Evolutionary conservation across 2,329 filamentous ascomycete genomes (phyloP).

Genomic region (Colletotrichum eremochloae): DNA sequence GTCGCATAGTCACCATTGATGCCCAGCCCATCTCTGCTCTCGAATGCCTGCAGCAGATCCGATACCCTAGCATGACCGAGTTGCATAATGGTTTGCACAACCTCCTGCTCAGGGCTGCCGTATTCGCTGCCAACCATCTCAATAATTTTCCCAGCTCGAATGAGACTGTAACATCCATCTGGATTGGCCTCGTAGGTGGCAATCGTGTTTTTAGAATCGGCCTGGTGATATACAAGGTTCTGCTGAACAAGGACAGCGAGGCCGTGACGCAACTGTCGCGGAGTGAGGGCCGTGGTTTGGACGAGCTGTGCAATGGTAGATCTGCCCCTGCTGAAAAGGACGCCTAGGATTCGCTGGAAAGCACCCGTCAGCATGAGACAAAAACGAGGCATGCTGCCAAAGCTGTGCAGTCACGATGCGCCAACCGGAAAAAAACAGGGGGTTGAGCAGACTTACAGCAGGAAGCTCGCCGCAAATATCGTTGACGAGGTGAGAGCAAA

Average conservation of each 20-base stretch:
- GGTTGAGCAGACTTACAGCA: conserved; percentile 73
- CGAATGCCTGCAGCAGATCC: conserved; percentile 76
- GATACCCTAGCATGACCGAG: conserved; percentile 82
- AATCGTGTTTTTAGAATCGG: conserved; percentile 70
- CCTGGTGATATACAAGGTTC: conserved; percentile 83
- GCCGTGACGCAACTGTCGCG: conserved; percentile 83
- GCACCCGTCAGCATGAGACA: conserved; percentile 32
- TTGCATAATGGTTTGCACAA: conserved; percentile 81
- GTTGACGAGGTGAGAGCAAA: conserved; percentile 89
- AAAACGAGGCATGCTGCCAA: not conserved
- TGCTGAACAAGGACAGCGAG: conserved; percentile 90
- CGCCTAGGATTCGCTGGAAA: conserved; percentile 83
- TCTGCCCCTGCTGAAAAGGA: conserved; percentile 83
- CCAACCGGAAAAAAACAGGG: not conserved
- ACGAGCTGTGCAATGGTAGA: conserved; percentile 78
- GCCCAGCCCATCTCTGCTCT: conserved; percentile 28
- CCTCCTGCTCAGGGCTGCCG: conserved; percentile 78
- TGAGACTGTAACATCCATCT: conserved; percentile 82
- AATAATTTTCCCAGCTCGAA: conserved; percentile 85
- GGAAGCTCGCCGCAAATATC: conserved; percentile 93
- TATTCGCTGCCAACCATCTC: conserved; percentile 80
- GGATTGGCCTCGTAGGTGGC: conserved; percentile 89
- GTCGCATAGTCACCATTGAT: conserved; percentile 44
- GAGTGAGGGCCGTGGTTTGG: conserved; percentile 78
- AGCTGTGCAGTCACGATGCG: conserved; percentile 40